These are phyloP conservation scores for Daldinia bambusicola DNA, from an alignment of 495 filamentous ascomycete genomes.

Conservation along the genomic window DNA sequence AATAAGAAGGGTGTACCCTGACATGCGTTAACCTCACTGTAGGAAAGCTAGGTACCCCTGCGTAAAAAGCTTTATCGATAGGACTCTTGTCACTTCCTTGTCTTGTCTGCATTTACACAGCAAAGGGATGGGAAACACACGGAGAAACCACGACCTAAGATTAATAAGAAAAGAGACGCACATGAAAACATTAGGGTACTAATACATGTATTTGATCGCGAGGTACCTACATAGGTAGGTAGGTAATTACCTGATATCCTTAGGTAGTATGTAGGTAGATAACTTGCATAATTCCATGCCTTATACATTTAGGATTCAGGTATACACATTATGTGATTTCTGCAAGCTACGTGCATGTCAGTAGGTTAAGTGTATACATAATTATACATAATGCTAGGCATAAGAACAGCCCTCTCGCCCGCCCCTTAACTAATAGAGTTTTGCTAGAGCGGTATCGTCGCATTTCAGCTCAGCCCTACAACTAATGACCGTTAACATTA, in stretches of 20 bases:
- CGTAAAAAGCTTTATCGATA: constrained; percentile 32
- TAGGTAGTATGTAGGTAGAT: no score
- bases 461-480: constrained; percentile 46
- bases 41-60: constrained; percentile 15
- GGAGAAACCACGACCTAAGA: constrained; percentile 32
- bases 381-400: no score
- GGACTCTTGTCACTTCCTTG: background rate
- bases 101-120: constrained; percentile 20
- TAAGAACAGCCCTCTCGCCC: no score
- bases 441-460: constrained; percentile 26
- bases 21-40: constrained; percentile 7
- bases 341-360: background rate
- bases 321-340: background rate
- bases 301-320: no score
- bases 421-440: background rate
- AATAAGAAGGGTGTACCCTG: background rate
- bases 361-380: no score
- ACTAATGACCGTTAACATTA: constrained; percentile 27
- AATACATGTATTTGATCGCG: background rate
- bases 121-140: constrained; percentile 36
- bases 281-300: background rate
- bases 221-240: background rate
- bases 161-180: constrained; percentile 14
- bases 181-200: background rate
- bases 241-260: no score